Conservation (phyloP, 176 grass and related monocot genomes). For the Oryza nivara region DNA sequence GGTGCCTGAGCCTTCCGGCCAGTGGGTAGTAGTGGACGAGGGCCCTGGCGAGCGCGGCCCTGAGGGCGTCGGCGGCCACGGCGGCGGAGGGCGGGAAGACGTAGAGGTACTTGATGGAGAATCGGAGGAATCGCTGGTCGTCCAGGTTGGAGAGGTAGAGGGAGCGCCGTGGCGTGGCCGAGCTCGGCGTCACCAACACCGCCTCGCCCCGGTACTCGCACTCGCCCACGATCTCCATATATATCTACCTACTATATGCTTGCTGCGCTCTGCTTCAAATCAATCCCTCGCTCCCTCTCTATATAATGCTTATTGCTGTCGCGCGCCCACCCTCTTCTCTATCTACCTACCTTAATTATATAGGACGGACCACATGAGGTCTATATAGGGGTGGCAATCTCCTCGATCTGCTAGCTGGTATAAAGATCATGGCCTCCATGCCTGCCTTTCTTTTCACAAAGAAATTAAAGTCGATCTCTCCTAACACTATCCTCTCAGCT, state of each 20-base stretch:
- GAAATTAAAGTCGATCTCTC: not conserved
- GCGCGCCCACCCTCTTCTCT: too few relatives aligned
- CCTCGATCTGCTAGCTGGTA: not conserved
- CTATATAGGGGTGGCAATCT: too few relatives aligned
- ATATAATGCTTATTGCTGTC: too few relatives aligned
- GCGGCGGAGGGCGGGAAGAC: constrained; percentile 43
- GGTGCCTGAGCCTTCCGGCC: constrained; percentile 57
- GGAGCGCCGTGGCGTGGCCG: constrained; percentile 49
- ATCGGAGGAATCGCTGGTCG: constrained; percentile 90
- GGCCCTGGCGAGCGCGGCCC: constrained; percentile 48
- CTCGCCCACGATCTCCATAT: constrained; percentile 53
- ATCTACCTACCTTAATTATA: too few relatives aligned
- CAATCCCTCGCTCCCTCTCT: too few relatives aligned
- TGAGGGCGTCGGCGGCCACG: constrained; percentile 45
- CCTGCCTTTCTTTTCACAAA: not conserved
- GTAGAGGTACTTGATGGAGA: constrained; percentile 99
- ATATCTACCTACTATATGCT: too few relatives aligned
- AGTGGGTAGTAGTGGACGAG: constrained; percentile 92
- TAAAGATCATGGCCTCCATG: not conserved
- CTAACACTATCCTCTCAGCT: not conserved
- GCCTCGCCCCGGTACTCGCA: constrained; percentile 54
- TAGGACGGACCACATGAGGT: too few relatives aligned
- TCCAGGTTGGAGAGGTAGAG: constrained; percentile 94
- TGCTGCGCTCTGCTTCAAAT: too few relatives aligned
- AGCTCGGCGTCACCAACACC: constrained; percentile 52